Percentiles rank a stretch among this genome's conserved stretches.
Conservation (phyloP, 176 grass and related monocot genomes). For the maize (Zea mays) region DNA sequence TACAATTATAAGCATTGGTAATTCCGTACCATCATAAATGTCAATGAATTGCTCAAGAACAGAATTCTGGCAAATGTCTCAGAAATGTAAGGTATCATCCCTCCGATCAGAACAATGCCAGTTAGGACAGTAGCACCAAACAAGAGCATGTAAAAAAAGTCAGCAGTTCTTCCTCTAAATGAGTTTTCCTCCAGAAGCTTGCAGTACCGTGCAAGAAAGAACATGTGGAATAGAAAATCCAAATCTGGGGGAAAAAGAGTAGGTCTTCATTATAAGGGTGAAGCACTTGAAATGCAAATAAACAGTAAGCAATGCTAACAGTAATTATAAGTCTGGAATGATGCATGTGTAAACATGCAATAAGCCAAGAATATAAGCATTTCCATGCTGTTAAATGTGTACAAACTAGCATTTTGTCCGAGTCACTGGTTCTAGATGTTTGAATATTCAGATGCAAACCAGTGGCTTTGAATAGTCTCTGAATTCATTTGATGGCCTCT, state of each 20-base stretch:
- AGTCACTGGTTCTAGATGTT: not conserved
- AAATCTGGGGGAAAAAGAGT: slow-evolving; percentile 60
- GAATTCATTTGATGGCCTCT: not conserved
- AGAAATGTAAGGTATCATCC: slow-evolving; percentile 94
- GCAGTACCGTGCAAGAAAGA: slow-evolving; percentile 96
- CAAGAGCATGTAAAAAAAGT: slow-evolving; percentile 98
- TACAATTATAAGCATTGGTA: not conserved
- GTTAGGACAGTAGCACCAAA: slow-evolving; percentile 94
- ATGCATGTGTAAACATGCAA: not conserved
- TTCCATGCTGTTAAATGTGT: slow-evolving; percentile 10
- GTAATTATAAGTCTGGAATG: not conserved
- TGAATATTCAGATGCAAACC: slow-evolving; percentile 6
- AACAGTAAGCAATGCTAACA: not conserved
- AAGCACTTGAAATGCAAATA: slow-evolving; percentile 10
- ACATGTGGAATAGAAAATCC: slow-evolving; percentile 99
- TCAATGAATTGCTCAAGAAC: slow-evolving; percentile 99
- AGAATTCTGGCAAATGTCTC: slow-evolving; percentile 89
- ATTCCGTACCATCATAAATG: slow-evolving; percentile 93
- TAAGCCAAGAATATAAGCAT: slow-evolving; percentile 5
- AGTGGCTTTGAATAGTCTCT: not conserved
- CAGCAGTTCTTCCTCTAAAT: slow-evolving; percentile 95
- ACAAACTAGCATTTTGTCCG: slow-evolving; percentile 9
- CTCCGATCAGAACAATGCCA: slow-evolving; percentile 83
- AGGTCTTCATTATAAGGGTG: slow-evolving; percentile 19
- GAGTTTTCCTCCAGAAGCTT: slow-evolving; percentile 99